These are phyloP conservation scores for Phytopythium cucurbitacearum DNA, from an alignment of 352 stramenopile species.

Conservation along the genomic window DNA sequence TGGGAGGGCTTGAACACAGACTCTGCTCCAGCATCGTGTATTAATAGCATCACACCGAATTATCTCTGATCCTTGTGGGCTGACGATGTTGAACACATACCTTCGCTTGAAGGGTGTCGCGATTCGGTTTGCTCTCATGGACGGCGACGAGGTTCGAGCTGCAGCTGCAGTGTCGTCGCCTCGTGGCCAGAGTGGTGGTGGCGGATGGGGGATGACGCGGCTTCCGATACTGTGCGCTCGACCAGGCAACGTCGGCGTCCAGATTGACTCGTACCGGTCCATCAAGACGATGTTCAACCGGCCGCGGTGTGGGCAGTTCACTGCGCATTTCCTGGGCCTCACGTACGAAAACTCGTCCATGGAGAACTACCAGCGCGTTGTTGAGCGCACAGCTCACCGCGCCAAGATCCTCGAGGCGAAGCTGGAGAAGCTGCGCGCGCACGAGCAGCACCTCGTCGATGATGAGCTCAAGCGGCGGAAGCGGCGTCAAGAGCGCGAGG, in stretches of 20 bases:
- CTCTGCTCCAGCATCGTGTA: slow-evolving; percentile 11
- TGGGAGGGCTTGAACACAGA: slow-evolving; percentile 7
- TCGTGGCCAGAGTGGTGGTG: background rate
- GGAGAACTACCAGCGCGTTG: slow-evolving; percentile 61
- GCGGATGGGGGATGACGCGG: slow-evolving; percentile 18
- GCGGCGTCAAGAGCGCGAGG: slow-evolving; percentile 35
- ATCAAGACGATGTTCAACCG: slow-evolving; percentile 50
- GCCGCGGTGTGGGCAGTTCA: slow-evolving; percentile 60
- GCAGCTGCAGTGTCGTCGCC: slow-evolving; percentile 3
- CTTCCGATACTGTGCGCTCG: slow-evolving; percentile 50
- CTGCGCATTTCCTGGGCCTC: slow-evolving; percentile 55
- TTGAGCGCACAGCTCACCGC: slow-evolving; percentile 48
- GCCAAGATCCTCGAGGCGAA: slow-evolving; percentile 38
- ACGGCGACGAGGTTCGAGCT: slow-evolving; percentile 16
- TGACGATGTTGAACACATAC: background rate
- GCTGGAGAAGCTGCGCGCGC: slow-evolving; percentile 35
- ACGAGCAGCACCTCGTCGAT: slow-evolving; percentile 37
- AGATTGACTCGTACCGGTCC: slow-evolving; percentile 65
- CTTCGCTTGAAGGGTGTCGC: background rate
- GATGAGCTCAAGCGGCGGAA: slow-evolving; percentile 34
- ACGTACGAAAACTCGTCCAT: slow-evolving; percentile 66
- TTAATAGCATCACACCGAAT: slow-evolving; percentile 16
- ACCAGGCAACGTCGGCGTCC: slow-evolving; percentile 69
- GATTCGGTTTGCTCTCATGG: slow-evolving; percentile 5
- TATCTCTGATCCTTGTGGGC: too few relatives aligned